Evolutionary conservation across 2,329 filamentous ascomycete genomes (phyloP).

Genomic region (Beauveria brongniartii): DNA sequence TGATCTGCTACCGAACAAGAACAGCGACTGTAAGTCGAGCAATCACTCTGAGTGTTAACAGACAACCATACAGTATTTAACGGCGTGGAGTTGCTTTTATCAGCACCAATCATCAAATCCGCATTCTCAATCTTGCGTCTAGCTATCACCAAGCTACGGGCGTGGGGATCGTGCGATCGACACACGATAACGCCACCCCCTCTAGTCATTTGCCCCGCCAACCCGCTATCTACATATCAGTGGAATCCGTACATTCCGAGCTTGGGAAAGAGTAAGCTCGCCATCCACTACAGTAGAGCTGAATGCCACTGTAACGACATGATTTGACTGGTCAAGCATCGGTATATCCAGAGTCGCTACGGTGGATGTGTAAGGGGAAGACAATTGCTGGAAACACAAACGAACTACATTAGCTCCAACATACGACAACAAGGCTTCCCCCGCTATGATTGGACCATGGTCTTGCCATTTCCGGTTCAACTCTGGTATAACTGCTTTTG

Average conservation of each 20-base stretch:
- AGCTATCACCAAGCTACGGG: background rate
- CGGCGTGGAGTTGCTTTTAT: no score
- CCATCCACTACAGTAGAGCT: no score
- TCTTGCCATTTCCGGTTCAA: background rate
- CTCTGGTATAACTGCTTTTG: no score
- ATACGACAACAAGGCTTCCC: background rate
- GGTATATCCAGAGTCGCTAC: background rate
- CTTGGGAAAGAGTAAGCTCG: no score
- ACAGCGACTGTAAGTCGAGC: background rate
- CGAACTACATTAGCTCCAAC: background rate
- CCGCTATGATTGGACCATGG: background rate
- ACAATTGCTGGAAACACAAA: background rate
- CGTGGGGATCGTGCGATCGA: background rate
- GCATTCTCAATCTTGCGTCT: background rate
- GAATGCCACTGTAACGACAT: no score
- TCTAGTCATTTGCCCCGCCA: no score
- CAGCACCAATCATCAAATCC: no score
- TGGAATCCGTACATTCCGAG: background rate
- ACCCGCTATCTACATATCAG: background rate
- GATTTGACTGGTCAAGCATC: no score
- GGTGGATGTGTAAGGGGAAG: background rate
- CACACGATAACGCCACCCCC: no score
- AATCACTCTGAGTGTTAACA: background rate
- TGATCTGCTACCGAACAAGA: no score
- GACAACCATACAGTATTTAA: background rate